Evolutionary conservation across 2,329 filamentous ascomycete genomes (phyloP), one percentile per base, ranked within the genome.

Genomic region (Colletotrichum viniferum): DNA sequence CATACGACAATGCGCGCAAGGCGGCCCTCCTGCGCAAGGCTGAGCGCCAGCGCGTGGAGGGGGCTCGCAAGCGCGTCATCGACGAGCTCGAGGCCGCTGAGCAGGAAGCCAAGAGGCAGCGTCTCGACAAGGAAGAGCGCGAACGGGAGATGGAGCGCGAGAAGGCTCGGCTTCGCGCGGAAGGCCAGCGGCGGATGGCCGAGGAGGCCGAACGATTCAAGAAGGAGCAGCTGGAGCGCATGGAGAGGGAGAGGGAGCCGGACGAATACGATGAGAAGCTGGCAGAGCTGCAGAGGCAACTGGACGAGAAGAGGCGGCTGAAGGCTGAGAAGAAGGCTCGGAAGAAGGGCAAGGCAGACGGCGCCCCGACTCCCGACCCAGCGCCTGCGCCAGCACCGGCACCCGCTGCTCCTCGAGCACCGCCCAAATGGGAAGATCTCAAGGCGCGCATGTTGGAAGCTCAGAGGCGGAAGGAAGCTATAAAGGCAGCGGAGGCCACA

Each of bases 21-120:
- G 94, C 95, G 52, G 89, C 91, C 77, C 86, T 93, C 74, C 90
- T 94, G 81, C 93, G 93, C 81, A 90, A 91, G 82, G 88, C 92
- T 81, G 92, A 96, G 84, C 90, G 93, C 80, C 92, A 94, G 67
- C 88, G 93, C 76, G 94, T 98, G 85, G 92, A 95, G 79, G 92
- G 92, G 63, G 90, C 93, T 83, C 88, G 94, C 79, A 88, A 94
- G 81, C 90, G 92, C 79, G 94, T 98, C 90, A 94, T 95, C 78
- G 95, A 98, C 81, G 96, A 98, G 81, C 86, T 98, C 66, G 96
- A 98, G 85, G 90, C 91, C 30, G 88, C 94, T 24, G 96, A 98
- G 84, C 87, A 90, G 34, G 92, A 92, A 4, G 87, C 92, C 67
- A 92, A 91, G 81, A 86, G 91, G 58, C 86, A 91, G 76, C 89